Percentiles rank a stretch among this genome's conserved stretches.
These are phyloP conservation scores for Pseudogymnoascus pannorum DNA, from an alignment of 2,329 filamentous ascomycete genomes.

Conservation along the genomic window DNA sequence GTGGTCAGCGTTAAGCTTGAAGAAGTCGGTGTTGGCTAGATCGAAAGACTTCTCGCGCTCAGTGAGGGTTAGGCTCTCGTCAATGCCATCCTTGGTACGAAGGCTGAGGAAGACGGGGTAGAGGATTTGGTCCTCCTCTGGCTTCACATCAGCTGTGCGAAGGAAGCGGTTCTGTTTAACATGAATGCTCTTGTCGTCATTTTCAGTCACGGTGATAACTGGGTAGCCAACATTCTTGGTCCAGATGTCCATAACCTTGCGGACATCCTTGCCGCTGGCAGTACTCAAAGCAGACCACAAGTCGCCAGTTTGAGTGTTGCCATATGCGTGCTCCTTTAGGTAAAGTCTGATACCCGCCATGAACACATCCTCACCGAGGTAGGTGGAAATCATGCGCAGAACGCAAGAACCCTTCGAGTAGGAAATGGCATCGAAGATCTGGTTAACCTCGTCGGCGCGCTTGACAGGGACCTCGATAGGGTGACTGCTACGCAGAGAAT, in stretches of 20 bases:
- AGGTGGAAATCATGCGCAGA: conserved; percentile 93
- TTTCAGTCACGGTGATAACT: conserved; percentile 78
- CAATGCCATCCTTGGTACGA: conserved; percentile 73
- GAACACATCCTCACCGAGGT: conserved; percentile 86
- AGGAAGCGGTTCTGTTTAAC: conserved; percentile 95
- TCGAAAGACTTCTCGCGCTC: conserved; percentile 71
- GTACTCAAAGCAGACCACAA: conserved; percentile 83
- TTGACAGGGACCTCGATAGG: conserved; percentile 96
- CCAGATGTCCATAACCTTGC: conserved; percentile 90
- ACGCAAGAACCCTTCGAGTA: conserved; percentile 97
- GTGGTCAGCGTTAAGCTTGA: conserved; percentile 94
- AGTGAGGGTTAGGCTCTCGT: conserved; percentile 64
- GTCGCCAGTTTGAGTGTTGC: conserved; percentile 86
- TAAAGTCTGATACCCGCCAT: conserved; percentile 86
- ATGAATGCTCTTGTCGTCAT: conserved; percentile 64
- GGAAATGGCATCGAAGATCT: conserved; percentile 96
- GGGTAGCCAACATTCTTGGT: conserved; percentile 95
- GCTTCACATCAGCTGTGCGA: conserved; percentile 84
- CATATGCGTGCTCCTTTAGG: conserved; percentile 93
- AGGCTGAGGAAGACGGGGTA: conserved; percentile 87
- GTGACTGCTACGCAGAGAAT: conserved; percentile 89
- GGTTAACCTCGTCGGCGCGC: conserved; percentile 90
- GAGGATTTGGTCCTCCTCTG: conserved; percentile 80
- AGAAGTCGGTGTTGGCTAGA: conserved; percentile 76
- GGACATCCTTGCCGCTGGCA: conserved; percentile 84